Percentiles rank a stretch among this genome's conserved stretches.
phyloP scores from a whole-genome alignment of 768 basidiomycete genomes.

The Boletus insuetus region DNA sequence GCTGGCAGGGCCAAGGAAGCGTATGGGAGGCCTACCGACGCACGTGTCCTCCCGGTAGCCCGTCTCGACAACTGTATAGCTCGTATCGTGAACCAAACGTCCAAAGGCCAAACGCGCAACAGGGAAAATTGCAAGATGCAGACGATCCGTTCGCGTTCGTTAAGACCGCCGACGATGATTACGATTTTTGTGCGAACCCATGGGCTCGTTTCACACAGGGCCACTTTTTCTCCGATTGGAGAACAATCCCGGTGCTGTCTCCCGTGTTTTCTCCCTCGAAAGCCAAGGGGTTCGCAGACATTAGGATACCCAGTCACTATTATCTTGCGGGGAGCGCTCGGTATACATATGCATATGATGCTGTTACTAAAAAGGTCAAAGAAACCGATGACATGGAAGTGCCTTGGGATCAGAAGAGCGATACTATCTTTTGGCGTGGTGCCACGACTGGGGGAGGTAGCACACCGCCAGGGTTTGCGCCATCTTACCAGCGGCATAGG shows the following conservation, averaged over 20 bases:
- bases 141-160: slow-evolving; percentile 68
- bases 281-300: slow-evolving; percentile 81
- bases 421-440: slow-evolving; percentile 92
- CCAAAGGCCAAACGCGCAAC: slow-evolving; percentile 26
- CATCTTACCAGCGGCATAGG: slow-evolving; percentile 87
- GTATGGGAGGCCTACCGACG: slow-evolving; percentile 95
- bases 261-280: slow-evolving; percentile 94
- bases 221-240: slow-evolving; percentile 97
- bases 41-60: slow-evolving; percentile 77
- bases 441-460: slow-evolving; percentile 94
- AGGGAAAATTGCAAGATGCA: slow-evolving; percentile 23
- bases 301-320: slow-evolving; percentile 94
- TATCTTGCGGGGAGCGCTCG: slow-evolving; percentile 80
- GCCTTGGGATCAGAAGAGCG: slow-evolving; percentile 86
- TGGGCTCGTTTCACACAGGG: slow-evolving; percentile 87
- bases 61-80: slow-evolving; percentile 80
- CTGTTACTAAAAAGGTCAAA: slow-evolving; percentile 61
- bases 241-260: slow-evolving; percentile 80
- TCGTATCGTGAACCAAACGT: slow-evolving; percentile 58
- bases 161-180: slow-evolving; percentile 53
- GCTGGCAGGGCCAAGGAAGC: slow-evolving; percentile 80
- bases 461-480: slow-evolving; percentile 77
- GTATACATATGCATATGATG: slow-evolving; percentile 92
- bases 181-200: slow-evolving; percentile 79
- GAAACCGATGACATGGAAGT: slow-evolving; percentile 83